A percentile compares a stretch with the other conserved stretches of the same genome.
Conservation (phyloP, 2,329 filamentous ascomycete species). For the Aspergillus niger region DNA sequence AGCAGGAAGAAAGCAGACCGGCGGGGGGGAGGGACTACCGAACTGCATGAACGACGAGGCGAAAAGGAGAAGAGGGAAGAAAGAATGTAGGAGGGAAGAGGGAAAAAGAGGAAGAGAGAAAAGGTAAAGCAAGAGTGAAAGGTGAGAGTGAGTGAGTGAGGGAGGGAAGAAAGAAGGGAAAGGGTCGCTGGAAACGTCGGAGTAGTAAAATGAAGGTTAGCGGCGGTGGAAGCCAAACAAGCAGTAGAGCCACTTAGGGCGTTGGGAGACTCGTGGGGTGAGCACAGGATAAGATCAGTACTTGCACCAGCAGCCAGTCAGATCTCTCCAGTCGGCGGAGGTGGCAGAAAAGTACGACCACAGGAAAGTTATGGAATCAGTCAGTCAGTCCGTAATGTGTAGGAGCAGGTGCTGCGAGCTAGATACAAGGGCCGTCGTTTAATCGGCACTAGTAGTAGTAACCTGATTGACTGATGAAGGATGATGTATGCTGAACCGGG, state of each 20-base stretch:
- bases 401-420: background rate
- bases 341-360: conserved; percentile 10
- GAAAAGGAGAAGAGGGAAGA: background rate
- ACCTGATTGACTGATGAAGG: background rate
- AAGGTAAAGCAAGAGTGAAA: conserved; percentile 3
- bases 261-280: conserved; percentile 23
- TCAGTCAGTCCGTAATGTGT: background rate
- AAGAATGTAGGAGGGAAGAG: conserved; percentile 7
- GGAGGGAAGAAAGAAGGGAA: conserved; percentile 14
- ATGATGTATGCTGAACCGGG: background rate
- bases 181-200: conserved; percentile 16
- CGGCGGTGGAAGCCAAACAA: conserved; percentile 29
- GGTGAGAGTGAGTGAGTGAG: background rate
- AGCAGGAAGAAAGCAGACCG: conserved; percentile 7
- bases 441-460: no score
- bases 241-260: conserved; percentile 34
- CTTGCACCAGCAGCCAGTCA: conserved; percentile 4
- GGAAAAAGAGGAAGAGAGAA: conserved; percentile 8
- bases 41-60: background rate
- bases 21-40: background rate
- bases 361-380: background rate
- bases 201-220: conserved; percentile 23
- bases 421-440: no score
- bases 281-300: conserved; percentile 18
- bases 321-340: conserved; percentile 5